Percentiles rank a stretch among this genome's conserved stretches.
Evolutionary conservation across 2,329 filamentous ascomycete genomes (phyloP).

Genomic region (Aureobasidium pullulans): DNA sequence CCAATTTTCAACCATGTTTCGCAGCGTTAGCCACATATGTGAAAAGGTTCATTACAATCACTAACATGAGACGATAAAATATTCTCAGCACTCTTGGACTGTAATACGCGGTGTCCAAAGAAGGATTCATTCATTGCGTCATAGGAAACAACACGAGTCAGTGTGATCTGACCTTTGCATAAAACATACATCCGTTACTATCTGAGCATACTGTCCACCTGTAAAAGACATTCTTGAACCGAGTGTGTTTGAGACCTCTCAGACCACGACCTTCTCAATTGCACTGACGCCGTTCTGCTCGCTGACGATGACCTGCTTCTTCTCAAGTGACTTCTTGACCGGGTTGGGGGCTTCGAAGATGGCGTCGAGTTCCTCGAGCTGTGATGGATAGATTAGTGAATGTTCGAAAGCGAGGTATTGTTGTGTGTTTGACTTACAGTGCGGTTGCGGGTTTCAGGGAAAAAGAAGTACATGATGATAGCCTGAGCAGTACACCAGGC

Average conservation of each 20-base stretch:
- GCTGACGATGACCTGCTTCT: constrained; percentile 23
- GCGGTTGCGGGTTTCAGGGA: constrained; percentile 32
- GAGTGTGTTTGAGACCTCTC: too few species aligned
- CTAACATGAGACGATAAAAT: neutral
- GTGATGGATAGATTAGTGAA: too few species aligned
- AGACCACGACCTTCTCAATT: constrained; percentile 9
- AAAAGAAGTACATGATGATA: constrained; percentile 26
- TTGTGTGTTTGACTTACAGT: constrained; percentile 18
- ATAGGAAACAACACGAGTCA: neutral
- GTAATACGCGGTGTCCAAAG: neutral
- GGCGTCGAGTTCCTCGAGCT: constrained; percentile 25
- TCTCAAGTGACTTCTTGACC: constrained; percentile 23
- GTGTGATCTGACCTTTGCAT: neutral
- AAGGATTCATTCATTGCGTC: neutral
- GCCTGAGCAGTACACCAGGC: constrained; percentile 13
- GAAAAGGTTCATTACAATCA: too few species aligned
- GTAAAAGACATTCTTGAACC: neutral
- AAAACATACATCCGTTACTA: neutral
- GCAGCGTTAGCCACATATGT: too few species aligned
- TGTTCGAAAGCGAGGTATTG: too few species aligned
- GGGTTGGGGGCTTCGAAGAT: constrained; percentile 22
- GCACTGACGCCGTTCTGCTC: constrained; percentile 20
- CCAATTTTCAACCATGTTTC: too few species aligned
- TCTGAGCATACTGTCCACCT: neutral
- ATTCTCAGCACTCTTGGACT: neutral